Base-by-base conservation (phyloP, 306 rosid genomes). In the Castanea sativa region DNA sequence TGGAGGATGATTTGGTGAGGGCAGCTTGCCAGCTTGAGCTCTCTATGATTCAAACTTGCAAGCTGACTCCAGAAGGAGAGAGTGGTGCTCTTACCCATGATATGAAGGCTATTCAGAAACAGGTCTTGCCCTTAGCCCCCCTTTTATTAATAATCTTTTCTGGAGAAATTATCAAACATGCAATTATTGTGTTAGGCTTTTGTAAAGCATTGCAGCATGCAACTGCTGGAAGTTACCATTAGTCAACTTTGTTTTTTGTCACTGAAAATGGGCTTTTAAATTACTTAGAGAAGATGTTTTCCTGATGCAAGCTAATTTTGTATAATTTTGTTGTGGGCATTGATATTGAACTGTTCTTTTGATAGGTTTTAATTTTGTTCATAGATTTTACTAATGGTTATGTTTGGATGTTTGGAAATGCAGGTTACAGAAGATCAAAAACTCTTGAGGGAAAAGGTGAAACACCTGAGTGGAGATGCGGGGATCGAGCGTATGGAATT, bases 1-100 rank as follows among this genome's bases (percentile, higher is more conserved):
- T 95, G 81, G 99, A 92, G 83, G 93, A 87, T n/a, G 99, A 95
- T 86, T 85, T 95, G 83, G 97, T 95, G 81, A 89, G 92, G 87
- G 98, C 99, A 80, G 99, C 97, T 69, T 95, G 99, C 85, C 99
- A 95, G 75, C 88, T 95, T 73, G 99, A 95, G 83, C 90, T 93
- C 75, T 95, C 99, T 65, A 95, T 95, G 97, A 87, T 95, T 81
- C 98, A 92, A 78, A 92, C 93, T 53, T 95, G 99, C 89, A 92
- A 90, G 89, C 79, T 95, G 79, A 89, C 96, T 52, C 84, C 93
- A 6, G 90, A 83, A 78, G 92, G 97, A 74, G 84, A 79, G 75
- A 83, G 76, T 79, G 81, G 70, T 52, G 75, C 74, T 75, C 94
- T 92, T 55, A 91, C 92, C 74, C 97, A 90, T 84, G 99, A 92